Percentiles rank a stretch among this genome's conserved stretches.
phyloP scores from a whole-genome alignment of 139 green algal species.

The Dunaliella sp. region DNA sequence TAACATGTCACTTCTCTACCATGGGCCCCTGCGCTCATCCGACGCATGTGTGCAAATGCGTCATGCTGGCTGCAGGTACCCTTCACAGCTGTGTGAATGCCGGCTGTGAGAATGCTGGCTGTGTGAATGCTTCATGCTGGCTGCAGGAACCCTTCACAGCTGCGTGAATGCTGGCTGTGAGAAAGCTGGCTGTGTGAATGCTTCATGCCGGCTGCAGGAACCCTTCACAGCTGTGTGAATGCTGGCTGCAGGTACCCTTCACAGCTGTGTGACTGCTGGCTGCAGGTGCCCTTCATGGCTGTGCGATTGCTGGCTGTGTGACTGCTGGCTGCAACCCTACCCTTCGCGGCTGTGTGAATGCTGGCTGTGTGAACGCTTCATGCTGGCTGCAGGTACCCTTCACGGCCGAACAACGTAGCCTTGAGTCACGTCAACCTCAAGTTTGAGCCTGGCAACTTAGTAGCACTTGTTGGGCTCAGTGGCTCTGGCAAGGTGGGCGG shows the following conservation, averaged over 20 bases:
- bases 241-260: too few relatives aligned
- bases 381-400: conserved; percentile 41
- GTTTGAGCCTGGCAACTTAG: conserved; percentile 60
- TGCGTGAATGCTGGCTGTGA: too few relatives aligned
- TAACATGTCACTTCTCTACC: too few relatives aligned
- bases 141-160: too few relatives aligned
- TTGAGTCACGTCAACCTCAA: conserved; percentile 56
- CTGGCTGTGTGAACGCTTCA: neutral
- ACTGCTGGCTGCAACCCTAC: too few relatives aligned
- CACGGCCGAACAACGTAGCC: conserved; percentile 38
- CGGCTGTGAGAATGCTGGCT: too few relatives aligned
- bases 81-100: conserved; percentile 44
- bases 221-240: conserved; percentile 6
- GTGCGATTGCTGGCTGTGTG: too few relatives aligned
- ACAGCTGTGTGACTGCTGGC: too few relatives aligned
- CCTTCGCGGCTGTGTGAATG: conserved; percentile 6
- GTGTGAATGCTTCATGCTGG: too few relatives aligned
- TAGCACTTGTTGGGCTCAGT: conserved; percentile 69
- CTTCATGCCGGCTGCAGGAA: too few relatives aligned
- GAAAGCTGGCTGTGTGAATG: too few relatives aligned
- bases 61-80: conserved; percentile 33
- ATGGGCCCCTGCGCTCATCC: too few relatives aligned
- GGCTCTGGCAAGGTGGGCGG: conserved; percentile 62
- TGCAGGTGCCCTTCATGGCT: conserved; percentile 47
- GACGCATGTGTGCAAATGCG: neutral